Evolutionary conservation across 163 green algal species (phyloP).

Genomic region (Volvox carteri): DNA sequence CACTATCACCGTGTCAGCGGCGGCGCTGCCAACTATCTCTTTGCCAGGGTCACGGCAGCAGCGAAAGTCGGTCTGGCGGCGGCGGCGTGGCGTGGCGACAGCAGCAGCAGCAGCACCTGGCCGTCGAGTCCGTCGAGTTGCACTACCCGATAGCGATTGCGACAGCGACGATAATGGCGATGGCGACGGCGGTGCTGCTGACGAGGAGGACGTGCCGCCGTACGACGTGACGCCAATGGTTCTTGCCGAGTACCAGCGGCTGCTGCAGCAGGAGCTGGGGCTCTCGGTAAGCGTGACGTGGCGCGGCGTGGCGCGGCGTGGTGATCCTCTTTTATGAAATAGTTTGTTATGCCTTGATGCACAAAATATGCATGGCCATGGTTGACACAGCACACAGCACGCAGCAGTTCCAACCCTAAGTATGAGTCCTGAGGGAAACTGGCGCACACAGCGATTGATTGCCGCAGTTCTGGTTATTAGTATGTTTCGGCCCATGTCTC

Average conservation of each 20-base stretch:
- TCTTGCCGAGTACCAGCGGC: slow-evolving; percentile 34
- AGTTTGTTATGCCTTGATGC: too few relatives aligned
- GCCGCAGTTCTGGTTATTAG: too few relatives aligned
- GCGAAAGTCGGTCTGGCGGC: background rate
- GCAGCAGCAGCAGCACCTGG: background rate
- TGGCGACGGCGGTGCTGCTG: background rate
- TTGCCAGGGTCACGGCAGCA: background rate
- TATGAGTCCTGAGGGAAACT: too few relatives aligned
- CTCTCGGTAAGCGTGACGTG: slow-evolving; percentile 13
- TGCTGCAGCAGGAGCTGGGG: slow-evolving; percentile 41
- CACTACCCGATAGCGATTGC: background rate
- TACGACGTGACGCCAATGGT: slow-evolving; percentile 52
- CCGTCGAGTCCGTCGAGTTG: too few relatives aligned
- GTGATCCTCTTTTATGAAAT: too few relatives aligned
- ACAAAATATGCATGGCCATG: too few relatives aligned
- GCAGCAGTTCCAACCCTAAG: too few relatives aligned
- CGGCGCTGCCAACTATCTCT: slow-evolving; percentile 10
- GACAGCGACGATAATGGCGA: background rate
- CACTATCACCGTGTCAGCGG: slow-evolving; percentile 14
- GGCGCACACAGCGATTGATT: too few relatives aligned
- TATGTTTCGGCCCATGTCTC: too few relatives aligned
- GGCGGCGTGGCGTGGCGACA: background rate
- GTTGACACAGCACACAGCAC: too few relatives aligned
- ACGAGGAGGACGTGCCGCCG: slow-evolving; percentile 45
- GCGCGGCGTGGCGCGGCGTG: too few relatives aligned